Base-by-base conservation (phyloP, 2,329 filamentous ascomycete genomes). In the Ascochyta fabae region DNA sequence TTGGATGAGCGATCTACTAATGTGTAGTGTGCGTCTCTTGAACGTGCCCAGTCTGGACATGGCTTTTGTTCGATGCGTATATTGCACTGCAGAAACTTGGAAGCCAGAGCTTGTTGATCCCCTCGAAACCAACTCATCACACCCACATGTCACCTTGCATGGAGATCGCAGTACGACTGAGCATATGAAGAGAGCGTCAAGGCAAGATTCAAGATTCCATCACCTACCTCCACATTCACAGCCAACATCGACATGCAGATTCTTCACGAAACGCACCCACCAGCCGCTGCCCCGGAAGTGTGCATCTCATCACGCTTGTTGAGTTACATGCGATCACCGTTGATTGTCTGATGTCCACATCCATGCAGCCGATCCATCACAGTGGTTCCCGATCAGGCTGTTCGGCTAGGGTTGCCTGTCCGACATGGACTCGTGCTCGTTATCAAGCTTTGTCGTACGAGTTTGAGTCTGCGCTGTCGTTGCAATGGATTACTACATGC, bases 361-460 rank as follows among this genome's bases (percentile, higher is more conserved):
- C 53, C 53, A 51, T 56, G 53, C 49, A 19, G 23, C 42, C 27
- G 29, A 46, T 53, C 43, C 36, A n/a, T 44, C 41, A 8, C n/a
- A 43, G 26, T 41, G 31, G 47, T 48, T 47, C 38, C 27, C 39
- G 53, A 51, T 47, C 53, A 47, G 31, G 44, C 39, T 40, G 45
- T 54, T 54, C 51, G 47, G 43, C 42, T 48, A 46, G 53, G 53
- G 34, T 56, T 51, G 43, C 53, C 38, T 46, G 47, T 13, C 4
- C 6, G 24, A 34, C 53, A 51, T 29, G 53, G 53, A 48, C 51
- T 19, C n/a, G 33, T 33, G 31, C 42, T 31, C 45, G 31, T 48
- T 38, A 39, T 42, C 22, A 38, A 50, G 16, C 42, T 31, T 51
- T 31, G 41, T 50, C 35, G 36, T 47, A 46, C 47, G 42, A 38